These are phyloP conservation scores for Neoboletus magnificus DNA, from an alignment of 768 basidiomycete species.

Conservation along the genomic window DNA sequence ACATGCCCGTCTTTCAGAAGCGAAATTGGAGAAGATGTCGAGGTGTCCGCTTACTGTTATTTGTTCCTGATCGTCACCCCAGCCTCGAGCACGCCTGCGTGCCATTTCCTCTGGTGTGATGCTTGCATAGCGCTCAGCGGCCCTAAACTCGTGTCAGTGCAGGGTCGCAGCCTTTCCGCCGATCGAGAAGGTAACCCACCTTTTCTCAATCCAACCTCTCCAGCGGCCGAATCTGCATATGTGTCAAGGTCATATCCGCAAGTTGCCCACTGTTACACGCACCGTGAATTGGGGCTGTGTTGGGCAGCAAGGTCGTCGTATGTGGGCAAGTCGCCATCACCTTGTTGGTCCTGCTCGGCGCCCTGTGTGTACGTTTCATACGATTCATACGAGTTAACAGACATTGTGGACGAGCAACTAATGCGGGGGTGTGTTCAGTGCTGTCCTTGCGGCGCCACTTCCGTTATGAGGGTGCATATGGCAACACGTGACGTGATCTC, in stretches of 20 bases:
- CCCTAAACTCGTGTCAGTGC: conserved; percentile 41
- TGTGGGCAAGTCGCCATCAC: conserved; percentile 62
- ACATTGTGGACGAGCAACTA: conserved; percentile 12
- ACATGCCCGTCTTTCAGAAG: conserved; percentile 3
- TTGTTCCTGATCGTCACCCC: conserved; percentile 49
- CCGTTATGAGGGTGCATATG: too few relatives aligned
- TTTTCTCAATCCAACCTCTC: conserved; percentile 87
- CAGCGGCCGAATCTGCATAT: conserved; percentile 74
- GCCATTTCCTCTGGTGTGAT: conserved; percentile 54
- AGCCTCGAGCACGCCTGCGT: conserved; percentile 63
- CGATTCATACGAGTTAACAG: conserved; percentile 19
- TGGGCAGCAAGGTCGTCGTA: conserved; percentile 78
- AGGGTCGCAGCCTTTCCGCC: neutral
- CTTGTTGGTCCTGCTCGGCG: conserved; percentile 42
- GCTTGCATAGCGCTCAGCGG: conserved; percentile 78
- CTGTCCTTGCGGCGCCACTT: neutral
- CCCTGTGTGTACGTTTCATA: conserved; percentile 26
- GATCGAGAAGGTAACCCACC: conserved; percentile 39
- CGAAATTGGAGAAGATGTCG: neutral
- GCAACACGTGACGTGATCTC: conserved; percentile 24
- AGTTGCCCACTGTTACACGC: conserved; percentile 20
- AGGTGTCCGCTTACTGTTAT: conserved; percentile 13
- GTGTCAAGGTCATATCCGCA: neutral
- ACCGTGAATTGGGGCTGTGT: conserved; percentile 82
- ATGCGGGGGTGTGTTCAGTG: neutral